phyloP scores from a whole-genome alignment of 305 asterid species.

The Fraxinus sp. region DNA sequence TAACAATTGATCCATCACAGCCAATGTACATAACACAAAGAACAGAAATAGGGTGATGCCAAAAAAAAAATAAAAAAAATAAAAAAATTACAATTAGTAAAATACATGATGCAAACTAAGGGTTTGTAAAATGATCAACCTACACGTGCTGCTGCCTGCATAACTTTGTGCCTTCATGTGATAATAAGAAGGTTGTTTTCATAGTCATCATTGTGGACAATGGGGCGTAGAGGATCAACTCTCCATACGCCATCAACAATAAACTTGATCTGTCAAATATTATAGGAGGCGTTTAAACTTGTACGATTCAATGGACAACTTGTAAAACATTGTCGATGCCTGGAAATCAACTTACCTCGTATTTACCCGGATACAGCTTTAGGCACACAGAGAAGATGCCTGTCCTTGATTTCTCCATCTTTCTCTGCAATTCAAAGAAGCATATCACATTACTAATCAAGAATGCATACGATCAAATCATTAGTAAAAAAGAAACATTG shows the following conservation, averaged over 20 bases:
- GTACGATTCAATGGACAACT: neutral
- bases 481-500: neutral
- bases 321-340: conserved; percentile 11
- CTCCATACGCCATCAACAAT: conserved; percentile 89
- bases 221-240: conserved; percentile 77
- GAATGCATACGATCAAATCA: neutral
- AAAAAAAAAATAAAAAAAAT: conserved; percentile 20
- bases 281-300: neutral
- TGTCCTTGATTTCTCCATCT: conserved; percentile 65
- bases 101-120: conserved; percentile 14
- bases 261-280: conserved; percentile 70
- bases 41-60: neutral
- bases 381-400: conserved; percentile 64
- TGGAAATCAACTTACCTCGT: conserved; percentile 54
- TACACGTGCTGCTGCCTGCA: neutral
- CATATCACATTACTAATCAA: conserved; percentile 3
- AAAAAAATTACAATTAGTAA: conserved; percentile 20
- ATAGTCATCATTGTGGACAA: conserved; percentile 49
- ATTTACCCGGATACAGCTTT: conserved; percentile 82
- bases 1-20: neutral
- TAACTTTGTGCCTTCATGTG: conserved; percentile 29
- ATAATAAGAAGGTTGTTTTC: conserved; percentile 70
- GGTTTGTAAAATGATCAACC: neutral
- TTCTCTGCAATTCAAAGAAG: conserved; percentile 58
- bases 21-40: neutral